phyloP scores from a whole-genome alignment of 2,329 filamentous ascomycete genomes.

The Fusarium napiforme region DNA sequence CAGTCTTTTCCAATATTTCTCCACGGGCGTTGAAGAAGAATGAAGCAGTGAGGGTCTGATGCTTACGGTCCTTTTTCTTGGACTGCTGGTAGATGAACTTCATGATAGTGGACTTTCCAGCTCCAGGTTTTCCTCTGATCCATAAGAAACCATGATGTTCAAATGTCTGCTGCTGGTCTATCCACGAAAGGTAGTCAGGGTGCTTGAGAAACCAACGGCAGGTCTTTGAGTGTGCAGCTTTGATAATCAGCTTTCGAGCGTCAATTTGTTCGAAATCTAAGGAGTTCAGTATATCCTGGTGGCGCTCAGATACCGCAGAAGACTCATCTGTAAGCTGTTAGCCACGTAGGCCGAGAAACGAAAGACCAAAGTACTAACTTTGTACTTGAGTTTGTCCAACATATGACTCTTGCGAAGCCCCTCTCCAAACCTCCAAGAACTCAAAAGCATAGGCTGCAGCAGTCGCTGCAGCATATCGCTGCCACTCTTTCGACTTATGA shows the following conservation, averaged over 20 bases:
- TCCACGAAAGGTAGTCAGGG: constrained; percentile 14
- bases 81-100: constrained; percentile 48
- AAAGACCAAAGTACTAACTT: background rate
- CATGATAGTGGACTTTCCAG: constrained; percentile 60
- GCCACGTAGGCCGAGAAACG: too few relatives aligned
- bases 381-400: too few relatives aligned
- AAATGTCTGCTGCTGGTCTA: too few relatives aligned
- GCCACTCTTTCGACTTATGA: background rate
- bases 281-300: constrained; percentile 39
- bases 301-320: background rate
- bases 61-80: background rate
- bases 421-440: accelerated
- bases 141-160: constrained; percentile 56
- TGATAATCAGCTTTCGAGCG: constrained; percentile 50
- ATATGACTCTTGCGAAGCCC: accelerated
- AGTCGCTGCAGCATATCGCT: background rate
- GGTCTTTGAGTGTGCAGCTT: constrained; percentile 46
- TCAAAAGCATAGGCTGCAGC: background rate
- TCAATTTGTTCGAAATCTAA: constrained; percentile 54
- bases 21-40: constrained; percentile 66
- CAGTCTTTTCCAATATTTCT: constrained; percentile 55
- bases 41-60: constrained; percentile 44
- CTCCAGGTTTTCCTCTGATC: constrained; percentile 59
- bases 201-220: constrained; percentile 30
- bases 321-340: too few relatives aligned